Evolutionary conservation across 768 basidiomycete genomes (phyloP), one percentile per base, ranked within the genome.

Genomic region (Suillus paluster): DNA sequence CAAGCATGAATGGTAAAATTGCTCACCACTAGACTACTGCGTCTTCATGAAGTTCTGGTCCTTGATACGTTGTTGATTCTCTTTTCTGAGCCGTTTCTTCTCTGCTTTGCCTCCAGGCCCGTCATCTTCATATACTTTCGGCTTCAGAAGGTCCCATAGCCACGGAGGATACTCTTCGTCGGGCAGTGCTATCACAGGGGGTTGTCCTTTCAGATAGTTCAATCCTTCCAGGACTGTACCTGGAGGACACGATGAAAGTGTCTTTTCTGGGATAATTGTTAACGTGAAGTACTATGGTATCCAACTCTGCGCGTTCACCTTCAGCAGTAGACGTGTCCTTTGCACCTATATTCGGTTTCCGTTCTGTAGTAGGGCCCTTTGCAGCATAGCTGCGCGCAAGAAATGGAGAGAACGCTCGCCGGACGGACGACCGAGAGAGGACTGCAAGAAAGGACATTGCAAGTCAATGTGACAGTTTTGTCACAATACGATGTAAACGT

Each of bases 151-250:
- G 15, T 82, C 87, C 95, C 95, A 97, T 44, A 97, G 73, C 95
- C 95, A 97, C 8, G 84, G 73, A 4, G 95, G 95, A 73, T 97
- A 97, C 66, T 88, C 86, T 48, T 91, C 89, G 73, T 97, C 95
- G 0, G 90, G 79, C 12, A 83, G 76, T 2, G 95, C 92, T 25
- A 92, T 73, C 0, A 96, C 86, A 7, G 92, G 87, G 0, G 84
- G 77, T 70, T 95, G 91, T 57, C 85, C 88, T 74, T 97, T 97
- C 58, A 94, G 80, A 69, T 92, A 94, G 68, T 91, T 89, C 7
- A 92, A 70, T 3, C 94, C 95, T n/a, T 80, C 79, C n/a, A 97
- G 73, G 5, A 91, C 78, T 9, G 93, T 95, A 61, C 90, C 89
- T 15, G 86, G 78, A 8, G 81, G 68, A 73, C 93, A 95, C 34